Evolutionary conservation across 2,329 filamentous ascomycete species (phyloP).

Genomic region (Beauveria sp.): DNA sequence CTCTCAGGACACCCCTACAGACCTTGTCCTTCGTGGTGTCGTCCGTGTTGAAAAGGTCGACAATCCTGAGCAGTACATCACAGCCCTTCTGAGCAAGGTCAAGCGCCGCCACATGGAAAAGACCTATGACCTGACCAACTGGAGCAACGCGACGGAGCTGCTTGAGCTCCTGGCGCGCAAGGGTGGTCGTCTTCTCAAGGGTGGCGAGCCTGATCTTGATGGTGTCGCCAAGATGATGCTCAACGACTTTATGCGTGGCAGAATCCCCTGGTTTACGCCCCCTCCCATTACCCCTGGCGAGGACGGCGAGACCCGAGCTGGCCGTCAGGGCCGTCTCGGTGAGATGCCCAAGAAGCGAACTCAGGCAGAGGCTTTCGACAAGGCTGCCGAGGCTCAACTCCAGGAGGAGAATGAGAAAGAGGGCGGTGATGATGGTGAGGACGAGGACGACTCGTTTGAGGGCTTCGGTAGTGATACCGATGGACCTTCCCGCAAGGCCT

Average conservation of each 20-base stretch:
- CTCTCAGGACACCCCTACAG: conserved; percentile 72
- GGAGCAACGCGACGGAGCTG: conserved; percentile 71
- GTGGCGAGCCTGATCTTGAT: conserved; percentile 91
- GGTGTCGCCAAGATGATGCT: conserved; percentile 95
- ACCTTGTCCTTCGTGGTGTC: conserved; percentile 83
- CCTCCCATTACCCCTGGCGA: conserved; percentile 54
- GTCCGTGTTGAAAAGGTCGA: conserved; percentile 94
- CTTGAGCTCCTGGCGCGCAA: conserved; percentile 83
- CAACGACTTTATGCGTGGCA: conserved; percentile 92
- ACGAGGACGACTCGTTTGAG: conserved; percentile 32
- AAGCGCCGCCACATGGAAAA: conserved; percentile 84
- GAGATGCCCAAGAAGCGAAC: conserved; percentile 79
- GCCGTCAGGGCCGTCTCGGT: conserved; percentile 69
- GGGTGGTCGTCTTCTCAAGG: conserved; percentile 75
- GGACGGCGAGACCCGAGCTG: conserved; percentile 48
- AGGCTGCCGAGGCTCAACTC: conserved; percentile 24
- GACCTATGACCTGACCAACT: conserved; percentile 83
- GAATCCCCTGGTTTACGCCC: conserved; percentile 92
- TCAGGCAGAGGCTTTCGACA: conserved; percentile 31
- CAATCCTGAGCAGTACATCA: conserved; percentile 92
- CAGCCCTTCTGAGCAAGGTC: conserved; percentile 69
- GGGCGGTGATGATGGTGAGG: conserved; percentile 24
- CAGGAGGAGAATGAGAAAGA: conserved; percentile 43
- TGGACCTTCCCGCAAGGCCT: conserved; percentile 23
- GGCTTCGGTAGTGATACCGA: conserved; percentile 30